A percentile compares a stretch with the other conserved stretches of the same genome.
phyloP scores from a whole-genome alignment of 805 yeast species.

The Saturnispora zaruensis region DNA sequence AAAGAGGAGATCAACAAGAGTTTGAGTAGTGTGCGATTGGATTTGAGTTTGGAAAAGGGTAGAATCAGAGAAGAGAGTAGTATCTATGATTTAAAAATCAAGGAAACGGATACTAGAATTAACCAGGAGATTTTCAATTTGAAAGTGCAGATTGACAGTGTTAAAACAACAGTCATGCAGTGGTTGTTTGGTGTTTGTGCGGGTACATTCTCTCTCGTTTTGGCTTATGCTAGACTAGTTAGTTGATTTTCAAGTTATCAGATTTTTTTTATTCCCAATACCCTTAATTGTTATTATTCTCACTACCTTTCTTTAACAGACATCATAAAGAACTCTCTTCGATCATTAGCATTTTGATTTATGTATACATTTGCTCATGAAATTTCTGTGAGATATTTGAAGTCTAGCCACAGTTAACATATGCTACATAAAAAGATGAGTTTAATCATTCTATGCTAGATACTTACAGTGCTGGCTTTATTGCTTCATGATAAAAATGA shows the following conservation, averaged over 20 bases:
- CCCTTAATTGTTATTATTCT: no score
- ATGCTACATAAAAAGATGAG: no score
- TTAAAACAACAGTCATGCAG: slow-evolving; percentile 94
- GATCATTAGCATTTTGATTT: no score
- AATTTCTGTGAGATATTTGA: no score
- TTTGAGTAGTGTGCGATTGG: slow-evolving; percentile 83
- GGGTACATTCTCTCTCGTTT: slow-evolving; percentile 90
- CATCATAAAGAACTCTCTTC: no score
- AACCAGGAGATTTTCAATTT: slow-evolving; percentile 93
- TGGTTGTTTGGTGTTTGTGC: slow-evolving; percentile 98
- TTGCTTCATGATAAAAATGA: no score
- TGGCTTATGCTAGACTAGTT: slow-evolving; percentile 78
- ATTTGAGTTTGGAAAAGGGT: slow-evolving; percentile 88
- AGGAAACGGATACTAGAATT: slow-evolving; percentile 89
- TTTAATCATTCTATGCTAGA: no score
- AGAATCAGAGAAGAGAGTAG: slow-evolving; percentile 91
- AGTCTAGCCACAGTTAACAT: no score
- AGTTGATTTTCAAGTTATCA: slow-evolving; percentile 13
- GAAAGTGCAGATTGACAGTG: slow-evolving; percentile 91
- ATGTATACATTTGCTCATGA: no score
- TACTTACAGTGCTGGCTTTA: no score
- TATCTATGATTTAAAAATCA: slow-evolving; percentile 84
- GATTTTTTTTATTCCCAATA: neutral
- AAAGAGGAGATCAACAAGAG: slow-evolving; percentile 88
- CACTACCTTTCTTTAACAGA: no score